phyloP scores from a whole-genome alignment of 331 rosid species.

The Stylosanthes scabra region DNA sequence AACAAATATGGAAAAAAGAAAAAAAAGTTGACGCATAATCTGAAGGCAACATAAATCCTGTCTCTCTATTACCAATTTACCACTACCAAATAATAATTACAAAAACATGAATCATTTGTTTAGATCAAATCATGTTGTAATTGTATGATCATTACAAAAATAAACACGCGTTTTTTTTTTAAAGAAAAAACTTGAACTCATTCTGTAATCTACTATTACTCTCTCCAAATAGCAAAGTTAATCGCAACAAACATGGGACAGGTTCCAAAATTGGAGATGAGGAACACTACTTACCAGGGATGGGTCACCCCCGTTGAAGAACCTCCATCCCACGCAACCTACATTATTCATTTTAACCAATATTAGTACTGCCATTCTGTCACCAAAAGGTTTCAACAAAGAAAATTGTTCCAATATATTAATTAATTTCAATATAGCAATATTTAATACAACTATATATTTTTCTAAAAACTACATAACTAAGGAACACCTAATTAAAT shows the following conservation, averaged over 20 bases:
- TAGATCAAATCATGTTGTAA: background rate
- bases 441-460: too few species aligned
- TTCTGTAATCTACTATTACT: background rate
- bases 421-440: too few species aligned
- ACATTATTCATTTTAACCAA: conserved; percentile 15
- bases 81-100: background rate
- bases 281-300: conserved; percentile 55
- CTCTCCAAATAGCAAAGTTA: background rate
- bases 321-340: conserved; percentile 74
- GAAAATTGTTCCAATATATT: background rate
- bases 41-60: background rate
- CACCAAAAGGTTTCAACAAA: background rate
- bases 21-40: background rate
- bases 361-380: too few species aligned
- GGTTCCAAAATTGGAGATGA: conserved; percentile 24
- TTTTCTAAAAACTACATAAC: too few species aligned
- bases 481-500: background rate
- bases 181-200: too few species aligned
- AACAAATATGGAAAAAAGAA: background rate
- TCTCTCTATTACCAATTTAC: background rate
- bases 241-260: background rate
- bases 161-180: too few species aligned
- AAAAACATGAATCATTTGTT: background rate
- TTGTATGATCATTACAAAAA: background rate
- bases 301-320: conserved; percentile 59